Evolutionary conservation across 164 flowering plant genomes (phyloP).

Genomic region (Macadamia tetraphylla): DNA sequence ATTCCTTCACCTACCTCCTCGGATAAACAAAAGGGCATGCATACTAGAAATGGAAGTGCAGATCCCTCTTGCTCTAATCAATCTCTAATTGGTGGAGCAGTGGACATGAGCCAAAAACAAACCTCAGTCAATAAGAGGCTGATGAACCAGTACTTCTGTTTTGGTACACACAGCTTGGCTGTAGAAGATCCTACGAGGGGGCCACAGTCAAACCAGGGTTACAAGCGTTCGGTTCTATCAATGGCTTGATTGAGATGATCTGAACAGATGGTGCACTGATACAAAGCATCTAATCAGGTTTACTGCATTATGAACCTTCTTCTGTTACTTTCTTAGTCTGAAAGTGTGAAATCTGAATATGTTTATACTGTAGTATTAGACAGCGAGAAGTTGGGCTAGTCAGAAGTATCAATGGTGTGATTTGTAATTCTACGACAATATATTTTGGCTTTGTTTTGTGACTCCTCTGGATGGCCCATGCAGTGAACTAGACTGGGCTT

Average conservation of each 20-base stretch:
- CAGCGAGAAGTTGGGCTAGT: no score
- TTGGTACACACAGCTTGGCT: conserved; percentile 64
- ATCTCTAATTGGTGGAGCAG: conserved; percentile 8
- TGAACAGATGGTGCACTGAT: background rate
- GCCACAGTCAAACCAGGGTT: conserved; percentile 12
- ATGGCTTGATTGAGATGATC: conserved; percentile 16
- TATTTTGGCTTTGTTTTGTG: no score
- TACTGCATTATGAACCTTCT: no score
- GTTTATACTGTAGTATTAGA: no score
- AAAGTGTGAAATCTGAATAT: no score
- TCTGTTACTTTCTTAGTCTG: no score
- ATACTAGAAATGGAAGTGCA: conserved; percentile 5
- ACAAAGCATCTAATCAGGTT: no score
- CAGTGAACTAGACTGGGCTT: no score
- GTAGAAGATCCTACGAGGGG: conserved; percentile 31
- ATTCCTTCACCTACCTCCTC: conserved; percentile 35
- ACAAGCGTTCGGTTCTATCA: conserved; percentile 23
- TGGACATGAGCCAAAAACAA: conserved; percentile 20
- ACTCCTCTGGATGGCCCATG: no score
- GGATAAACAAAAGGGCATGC: conserved; percentile 25
- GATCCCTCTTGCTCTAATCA: conserved; percentile 15
- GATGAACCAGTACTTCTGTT: conserved; percentile 75
- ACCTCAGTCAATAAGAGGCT: conserved; percentile 36
- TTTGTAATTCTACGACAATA: no score
- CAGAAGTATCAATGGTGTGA: no score